A percentile compares a stretch with the other conserved stretches of the same genome.
These are phyloP conservation scores for Lactarius deliciosus DNA, from an alignment of 768 basidiomycete genomes.

Conservation along the genomic window DNA sequence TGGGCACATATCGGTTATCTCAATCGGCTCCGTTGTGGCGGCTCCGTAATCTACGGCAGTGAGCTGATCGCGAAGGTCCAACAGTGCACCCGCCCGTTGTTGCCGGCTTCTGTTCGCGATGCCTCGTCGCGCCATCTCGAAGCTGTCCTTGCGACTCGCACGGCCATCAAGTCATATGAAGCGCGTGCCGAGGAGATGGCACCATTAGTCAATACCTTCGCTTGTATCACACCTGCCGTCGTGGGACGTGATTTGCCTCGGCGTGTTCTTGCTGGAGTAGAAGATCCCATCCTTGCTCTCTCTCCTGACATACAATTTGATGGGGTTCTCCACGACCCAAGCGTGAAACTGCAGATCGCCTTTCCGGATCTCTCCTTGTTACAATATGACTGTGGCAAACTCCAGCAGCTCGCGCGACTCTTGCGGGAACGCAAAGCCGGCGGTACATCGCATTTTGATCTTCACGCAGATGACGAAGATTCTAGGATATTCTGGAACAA, in stretches of 20 bases:
- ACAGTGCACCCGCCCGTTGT: conserved; percentile 46
- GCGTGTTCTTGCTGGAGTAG: conserved; percentile 53
- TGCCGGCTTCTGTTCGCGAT: conserved; percentile 51
- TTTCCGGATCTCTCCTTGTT: conserved; percentile 88
- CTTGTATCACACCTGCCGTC: conserved; percentile 76
- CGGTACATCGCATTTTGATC: conserved; percentile 87
- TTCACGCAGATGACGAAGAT: conserved; percentile 98
- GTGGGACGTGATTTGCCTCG: conserved; percentile 73
- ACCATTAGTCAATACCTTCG: conserved; percentile 62
- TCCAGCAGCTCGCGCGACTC: conserved; percentile 78
- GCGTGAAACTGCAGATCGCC: conserved; percentile 86
- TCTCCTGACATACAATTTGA: conserved; percentile 53
- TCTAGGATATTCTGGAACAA: conserved; percentile 90
- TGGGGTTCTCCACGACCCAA: conserved; percentile 62
- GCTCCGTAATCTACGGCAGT: conserved; percentile 38
- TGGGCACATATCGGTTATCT: conserved; percentile 73
- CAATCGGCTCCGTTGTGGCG: conserved; percentile 67
- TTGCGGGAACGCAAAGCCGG: conserved; percentile 82
- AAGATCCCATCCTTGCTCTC: conserved; percentile 27
- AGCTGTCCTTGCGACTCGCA: conserved; percentile 42
- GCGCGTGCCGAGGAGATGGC: conserved; percentile 56
- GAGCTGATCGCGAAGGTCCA: conserved; percentile 41
- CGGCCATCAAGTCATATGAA: conserved; percentile 61
- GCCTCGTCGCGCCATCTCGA: conserved; percentile 41
- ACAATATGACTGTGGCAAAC: conserved; percentile 95